A percentile compares a stretch with the other conserved stretches of the same genome.
These are phyloP conservation scores for Trametes maxima DNA, from an alignment of 768 basidiomycete genomes.

Conservation along the genomic window DNA sequence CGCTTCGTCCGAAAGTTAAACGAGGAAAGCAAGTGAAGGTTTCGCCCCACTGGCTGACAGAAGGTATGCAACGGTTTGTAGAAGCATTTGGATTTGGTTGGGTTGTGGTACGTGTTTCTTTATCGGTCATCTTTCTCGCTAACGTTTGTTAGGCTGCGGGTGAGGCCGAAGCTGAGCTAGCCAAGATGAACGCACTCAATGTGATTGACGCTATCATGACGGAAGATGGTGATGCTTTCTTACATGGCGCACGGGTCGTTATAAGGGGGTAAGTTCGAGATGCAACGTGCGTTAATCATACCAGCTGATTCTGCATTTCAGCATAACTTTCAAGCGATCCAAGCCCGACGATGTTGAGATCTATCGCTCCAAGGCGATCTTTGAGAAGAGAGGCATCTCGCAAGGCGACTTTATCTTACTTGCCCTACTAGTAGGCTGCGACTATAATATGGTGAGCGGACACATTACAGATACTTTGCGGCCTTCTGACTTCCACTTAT, in stretches of 20 bases:
- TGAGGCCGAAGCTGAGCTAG: constrained; percentile 54
- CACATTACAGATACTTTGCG: not conserved
- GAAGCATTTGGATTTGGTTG: not conserved
- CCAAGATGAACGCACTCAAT: constrained; percentile 40
- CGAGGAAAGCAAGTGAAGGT: not conserved
- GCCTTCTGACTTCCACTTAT: not conserved
- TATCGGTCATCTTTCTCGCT: not conserved
- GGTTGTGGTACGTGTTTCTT: not conserved
- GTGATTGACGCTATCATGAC: constrained; percentile 49
- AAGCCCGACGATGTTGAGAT: not conserved
- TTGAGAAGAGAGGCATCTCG: not conserved
- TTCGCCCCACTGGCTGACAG: not conserved
- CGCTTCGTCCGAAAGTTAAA: not conserved
- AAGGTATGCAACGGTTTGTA: not conserved
- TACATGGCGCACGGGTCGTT: constrained; percentile 47
- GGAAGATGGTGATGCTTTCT: constrained; percentile 48
- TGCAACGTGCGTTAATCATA: not conserved
- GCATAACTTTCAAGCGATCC: not conserved
- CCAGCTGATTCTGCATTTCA: not conserved
- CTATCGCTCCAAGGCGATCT: not conserved
- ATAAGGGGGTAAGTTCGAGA: constrained; percentile 40
- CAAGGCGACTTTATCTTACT: not conserved
- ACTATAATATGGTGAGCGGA: not conserved
- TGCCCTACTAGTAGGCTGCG: not conserved
- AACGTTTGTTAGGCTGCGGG: constrained; percentile 41